Percentiles rank a stretch among this genome's conserved stretches.
phyloP scores from a whole-genome alignment of 768 basidiomycete species.

The Suillus brevipes region DNA sequence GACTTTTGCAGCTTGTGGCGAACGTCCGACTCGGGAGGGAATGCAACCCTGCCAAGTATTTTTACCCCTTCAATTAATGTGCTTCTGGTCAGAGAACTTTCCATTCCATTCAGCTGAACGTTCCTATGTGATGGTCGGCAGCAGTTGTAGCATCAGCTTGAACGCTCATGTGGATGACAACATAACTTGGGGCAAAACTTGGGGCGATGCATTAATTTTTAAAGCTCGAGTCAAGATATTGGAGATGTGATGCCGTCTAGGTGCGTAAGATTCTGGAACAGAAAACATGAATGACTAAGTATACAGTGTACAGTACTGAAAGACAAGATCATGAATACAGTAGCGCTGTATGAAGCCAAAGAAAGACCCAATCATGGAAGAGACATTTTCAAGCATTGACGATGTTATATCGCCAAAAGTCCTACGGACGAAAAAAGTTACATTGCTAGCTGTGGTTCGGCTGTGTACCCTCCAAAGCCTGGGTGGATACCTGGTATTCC shows the following conservation, averaged over 20 bases:
- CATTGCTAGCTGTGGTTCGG: constrained; percentile 28
- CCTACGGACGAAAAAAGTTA: constrained; percentile 8
- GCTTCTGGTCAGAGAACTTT: neutral
- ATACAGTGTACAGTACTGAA: constrained; percentile 1
- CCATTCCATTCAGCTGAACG: neutral
- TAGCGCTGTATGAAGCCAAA: neutral
- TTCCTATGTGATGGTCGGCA: neutral
- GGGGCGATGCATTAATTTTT: neutral
- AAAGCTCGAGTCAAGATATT: neutral
- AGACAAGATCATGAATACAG: neutral
- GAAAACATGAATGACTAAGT: neutral
- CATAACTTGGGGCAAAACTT: neutral
- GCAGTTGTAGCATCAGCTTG: neutral
- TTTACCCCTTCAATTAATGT: neutral
- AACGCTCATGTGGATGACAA: neutral
- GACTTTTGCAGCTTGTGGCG: neutral
- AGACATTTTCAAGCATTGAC: neutral
- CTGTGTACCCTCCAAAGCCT: constrained; percentile 21
- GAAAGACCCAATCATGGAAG: neutral
- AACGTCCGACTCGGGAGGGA: neutral
- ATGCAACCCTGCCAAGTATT: neutral
- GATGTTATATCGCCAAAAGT: neutral
- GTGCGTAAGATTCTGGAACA: neutral
- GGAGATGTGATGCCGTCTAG: neutral
- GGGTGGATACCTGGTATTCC: constrained; percentile 20